These are phyloP conservation scores for Trypanosoma mega DNA, from an alignment of 208 protist species.

Conservation along the genomic window DNA sequence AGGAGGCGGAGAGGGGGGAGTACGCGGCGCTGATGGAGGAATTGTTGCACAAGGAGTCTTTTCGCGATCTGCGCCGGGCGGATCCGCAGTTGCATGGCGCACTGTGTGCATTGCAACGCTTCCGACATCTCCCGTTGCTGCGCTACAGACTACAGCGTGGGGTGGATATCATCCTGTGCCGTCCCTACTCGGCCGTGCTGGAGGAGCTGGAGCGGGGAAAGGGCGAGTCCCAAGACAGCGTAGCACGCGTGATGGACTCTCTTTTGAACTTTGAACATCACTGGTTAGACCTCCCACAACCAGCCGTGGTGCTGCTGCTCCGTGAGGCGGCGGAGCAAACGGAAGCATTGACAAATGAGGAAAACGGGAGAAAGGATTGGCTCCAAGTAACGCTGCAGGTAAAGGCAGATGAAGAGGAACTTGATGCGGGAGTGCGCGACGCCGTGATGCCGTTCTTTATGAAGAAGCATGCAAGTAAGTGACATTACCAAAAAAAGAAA, in stretches of 20 bases:
- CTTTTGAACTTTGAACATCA: constrained; percentile 49
- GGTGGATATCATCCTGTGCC: constrained; percentile 30
- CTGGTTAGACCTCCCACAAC: constrained; percentile 54
- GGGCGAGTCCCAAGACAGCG: not conserved
- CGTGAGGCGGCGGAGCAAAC: not conserved
- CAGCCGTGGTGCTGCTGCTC: constrained; percentile 18
- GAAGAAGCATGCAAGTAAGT: too few relatives aligned
- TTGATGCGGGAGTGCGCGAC: constrained; percentile 4
- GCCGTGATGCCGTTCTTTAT: not conserved
- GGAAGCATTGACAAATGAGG: not conserved
- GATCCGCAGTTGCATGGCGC: constrained; percentile 50
- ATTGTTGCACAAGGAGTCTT: too few relatives aligned
- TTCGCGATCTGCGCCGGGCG: too few relatives aligned
- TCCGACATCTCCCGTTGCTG: constrained; percentile 57
- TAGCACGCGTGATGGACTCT: constrained; percentile 2
- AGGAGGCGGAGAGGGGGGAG: too few relatives aligned
- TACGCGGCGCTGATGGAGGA: too few relatives aligned
- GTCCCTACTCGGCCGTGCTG: constrained; percentile 12
- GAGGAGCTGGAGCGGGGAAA: constrained; percentile 11
- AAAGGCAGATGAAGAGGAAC: too few relatives aligned
- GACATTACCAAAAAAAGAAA: too few relatives aligned
- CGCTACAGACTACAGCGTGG: constrained; percentile 63
- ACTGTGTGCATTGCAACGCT: constrained; percentile 52
- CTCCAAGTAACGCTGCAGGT: not conserved
- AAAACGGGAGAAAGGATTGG: too few relatives aligned